Base-by-base conservation (phyloP, 2,329 filamentous ascomycete genomes). In the Torrubiellomyces zombiae region DNA sequence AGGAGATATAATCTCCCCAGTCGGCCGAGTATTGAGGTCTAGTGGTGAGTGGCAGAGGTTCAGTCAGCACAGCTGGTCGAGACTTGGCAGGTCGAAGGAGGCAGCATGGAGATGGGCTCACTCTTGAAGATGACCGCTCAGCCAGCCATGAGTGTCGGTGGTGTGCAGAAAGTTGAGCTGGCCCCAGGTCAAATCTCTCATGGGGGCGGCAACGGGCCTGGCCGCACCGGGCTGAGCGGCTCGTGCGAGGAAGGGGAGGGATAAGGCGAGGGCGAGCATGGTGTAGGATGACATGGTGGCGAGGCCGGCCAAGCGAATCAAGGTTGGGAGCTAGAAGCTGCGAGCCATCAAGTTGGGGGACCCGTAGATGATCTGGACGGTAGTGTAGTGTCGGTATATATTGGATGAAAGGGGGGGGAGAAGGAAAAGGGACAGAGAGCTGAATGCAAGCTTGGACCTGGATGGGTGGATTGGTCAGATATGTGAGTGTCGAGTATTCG, bases 1-100 rank as follows among this genome's bases (percentile, higher is more conserved):
- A 94, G 6, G 86, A 94, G 40, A 95, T 67, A 51, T 95, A 98
- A 53, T 98, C 89, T 30, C 89, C 89, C 83, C 89, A 95, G 50
- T 98, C 89, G 23, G 82, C 86, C 6, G 81, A 85, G 51, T 91
- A 98, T 31, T 89, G 86, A 3, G 82, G 64, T 55, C 77, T 82
- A 33, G 15, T 20, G 3, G 9, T 10, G 7, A 14, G n/a, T 14
- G 25, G 20, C 14, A 26, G 23, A 10, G 8, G 10, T 28, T 16
- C 10, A 20, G 26, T 21, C 14, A 13, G n/a, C n/a, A n/a, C n/a
- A n/a, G n/a, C n/a, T n/a, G n/a, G n/a, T n/a, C n/a, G n/a, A n/a
- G n/a, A n/a, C n/a, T n/a, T n/a, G n/a, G n/a, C n/a, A n/a, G n/a
- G 21, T 20, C 3, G 15, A 10, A 4, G 20, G 10, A 5, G 11